A percentile compares a stretch with the other conserved stretches of the same genome.
These are phyloP conservation scores for Phytophthora megakarya DNA, from an alignment of 352 stramenopile genomes.

Conservation along the genomic window DNA sequence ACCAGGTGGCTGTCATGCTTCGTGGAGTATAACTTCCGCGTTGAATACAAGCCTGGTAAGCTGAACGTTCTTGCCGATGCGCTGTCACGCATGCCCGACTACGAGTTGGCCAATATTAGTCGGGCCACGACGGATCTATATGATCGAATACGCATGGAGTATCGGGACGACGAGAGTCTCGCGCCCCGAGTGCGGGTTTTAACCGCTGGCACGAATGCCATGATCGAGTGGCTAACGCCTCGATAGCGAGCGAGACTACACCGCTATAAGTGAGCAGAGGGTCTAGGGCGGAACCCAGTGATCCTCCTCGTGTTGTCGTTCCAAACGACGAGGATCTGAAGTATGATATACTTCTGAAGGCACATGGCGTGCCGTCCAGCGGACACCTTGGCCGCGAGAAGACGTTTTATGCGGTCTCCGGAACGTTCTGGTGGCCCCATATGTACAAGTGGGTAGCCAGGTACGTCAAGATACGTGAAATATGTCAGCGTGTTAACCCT, in stretches of 20 bases:
- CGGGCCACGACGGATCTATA: constrained; percentile 2
- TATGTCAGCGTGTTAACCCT: neutral
- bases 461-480: neutral
- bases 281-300: no score
- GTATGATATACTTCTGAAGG: no score
- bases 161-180: neutral
- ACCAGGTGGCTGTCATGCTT: neutral
- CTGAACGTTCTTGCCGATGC: neutral
- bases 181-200: neutral
- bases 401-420: neutral
- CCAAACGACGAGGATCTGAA: no score
- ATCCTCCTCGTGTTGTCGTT: no score
- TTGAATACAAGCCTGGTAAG: neutral
- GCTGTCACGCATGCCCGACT: neutral
- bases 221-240: neutral
- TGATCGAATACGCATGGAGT: neutral
- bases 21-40: neutral
- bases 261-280: no score
- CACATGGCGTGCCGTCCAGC: no score
- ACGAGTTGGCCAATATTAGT: no score
- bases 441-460: neutral
- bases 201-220: neutral
- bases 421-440: neutral
- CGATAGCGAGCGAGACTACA: no score
- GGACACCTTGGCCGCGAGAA: neutral